Percentiles rank a stretch among this genome's conserved stretches.
Conservation (phyloP, 2,329 filamentous ascomycete genomes). For the Orbilia quercus region DNA sequence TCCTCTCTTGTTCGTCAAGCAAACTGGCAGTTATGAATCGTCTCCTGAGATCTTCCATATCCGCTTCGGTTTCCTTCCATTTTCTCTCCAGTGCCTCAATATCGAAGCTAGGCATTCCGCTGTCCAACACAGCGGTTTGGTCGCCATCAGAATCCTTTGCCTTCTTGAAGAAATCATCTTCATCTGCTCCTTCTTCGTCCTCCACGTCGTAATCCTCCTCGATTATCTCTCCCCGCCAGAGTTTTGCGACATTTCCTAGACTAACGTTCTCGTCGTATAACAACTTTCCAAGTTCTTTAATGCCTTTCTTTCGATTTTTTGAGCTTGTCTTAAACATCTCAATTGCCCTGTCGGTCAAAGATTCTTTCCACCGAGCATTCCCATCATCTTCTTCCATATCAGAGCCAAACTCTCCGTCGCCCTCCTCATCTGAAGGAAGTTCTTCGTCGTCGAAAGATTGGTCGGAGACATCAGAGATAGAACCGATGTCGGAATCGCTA, state of each 20-base stretch:
- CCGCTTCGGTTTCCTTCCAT: constrained; percentile 79
- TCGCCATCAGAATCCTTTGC: constrained; percentile 72
- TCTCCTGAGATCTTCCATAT: constrained; percentile 77
- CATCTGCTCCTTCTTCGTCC: constrained; percentile 70
- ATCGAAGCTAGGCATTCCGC: constrained; percentile 80
- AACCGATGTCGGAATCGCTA: constrained; percentile 95
- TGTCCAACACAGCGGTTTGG: constrained; percentile 72
- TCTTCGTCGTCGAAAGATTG: constrained; percentile 59
- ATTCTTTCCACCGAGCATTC: constrained; percentile 82
- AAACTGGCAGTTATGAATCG: constrained; percentile 80
- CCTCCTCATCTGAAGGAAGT: constrained; percentile 68
- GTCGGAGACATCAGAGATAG: constrained; percentile 73
- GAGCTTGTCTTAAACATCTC: constrained; percentile 49
- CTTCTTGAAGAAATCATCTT: constrained; percentile 75
- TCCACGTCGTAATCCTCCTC: constrained; percentile 67
- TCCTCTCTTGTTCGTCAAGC: constrained; percentile 68
- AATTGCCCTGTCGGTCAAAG: constrained; percentile 77
- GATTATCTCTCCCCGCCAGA: constrained; percentile 77
- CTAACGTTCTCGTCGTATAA: constrained; percentile 87
- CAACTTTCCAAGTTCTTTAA: constrained; percentile 79
- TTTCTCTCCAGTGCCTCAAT: constrained; percentile 83
- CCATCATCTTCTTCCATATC: constrained; percentile 68
- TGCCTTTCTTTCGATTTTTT: constrained; percentile 31
- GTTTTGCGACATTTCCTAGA: constrained; percentile 77
- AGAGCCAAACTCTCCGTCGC: constrained; percentile 61